These are phyloP conservation scores for Gentiana straminea DNA, from an alignment of 257 asterid genomes.

Conservation along the genomic window DNA sequence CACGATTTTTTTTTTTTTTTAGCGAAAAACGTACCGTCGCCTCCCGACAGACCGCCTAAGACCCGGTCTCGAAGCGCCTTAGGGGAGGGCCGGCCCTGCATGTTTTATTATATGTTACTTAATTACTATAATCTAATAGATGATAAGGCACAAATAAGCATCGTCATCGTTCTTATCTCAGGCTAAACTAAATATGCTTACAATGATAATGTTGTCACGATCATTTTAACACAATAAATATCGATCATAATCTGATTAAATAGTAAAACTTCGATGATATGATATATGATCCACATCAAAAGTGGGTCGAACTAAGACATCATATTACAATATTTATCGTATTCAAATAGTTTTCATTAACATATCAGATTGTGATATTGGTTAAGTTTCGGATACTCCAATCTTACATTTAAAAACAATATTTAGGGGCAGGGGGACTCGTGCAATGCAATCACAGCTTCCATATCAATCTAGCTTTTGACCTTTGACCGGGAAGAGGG, in stretches of 20 bases:
- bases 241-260: too few species aligned
- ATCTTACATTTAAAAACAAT: neutral
- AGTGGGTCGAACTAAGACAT: neutral
- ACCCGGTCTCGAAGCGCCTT: too few species aligned
- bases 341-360: neutral
- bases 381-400: neutral
- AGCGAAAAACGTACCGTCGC: too few species aligned
- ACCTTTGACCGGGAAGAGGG: conserved; percentile 35
- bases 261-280: too few species aligned
- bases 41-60: too few species aligned
- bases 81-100: too few species aligned
- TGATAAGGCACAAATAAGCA: too few species aligned
- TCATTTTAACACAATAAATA: too few species aligned
- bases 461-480: conserved; percentile 22
- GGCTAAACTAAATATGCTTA: neutral
- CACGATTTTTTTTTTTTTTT: too few species aligned
- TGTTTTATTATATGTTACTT: too few species aligned
- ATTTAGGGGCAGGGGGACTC: conserved; percentile 18
- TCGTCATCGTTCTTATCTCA: conserved; percentile 19
- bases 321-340: neutral
- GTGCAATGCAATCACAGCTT: conserved; percentile 40
- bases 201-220: neutral
- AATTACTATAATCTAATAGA: too few species aligned
- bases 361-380: neutral
- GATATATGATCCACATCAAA: too few species aligned